phyloP scores from a whole-genome alignment of 228 moss, liverwort and hornwort species.

The Sphagnum fallax region DNA sequence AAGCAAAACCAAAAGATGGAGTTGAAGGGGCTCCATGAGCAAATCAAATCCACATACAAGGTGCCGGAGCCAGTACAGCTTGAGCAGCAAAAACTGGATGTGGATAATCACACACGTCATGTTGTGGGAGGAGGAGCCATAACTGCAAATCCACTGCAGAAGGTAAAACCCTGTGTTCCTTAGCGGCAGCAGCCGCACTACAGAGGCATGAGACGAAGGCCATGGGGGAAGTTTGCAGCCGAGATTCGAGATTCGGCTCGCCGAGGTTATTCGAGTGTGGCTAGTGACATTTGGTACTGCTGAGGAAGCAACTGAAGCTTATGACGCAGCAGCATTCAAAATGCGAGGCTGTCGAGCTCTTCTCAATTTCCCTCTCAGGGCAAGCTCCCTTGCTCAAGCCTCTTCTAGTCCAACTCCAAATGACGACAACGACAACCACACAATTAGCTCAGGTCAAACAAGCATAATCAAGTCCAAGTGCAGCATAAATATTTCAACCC shows the following conservation, averaged over 20 bases:
- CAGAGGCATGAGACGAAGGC: slow-evolving; percentile 50
- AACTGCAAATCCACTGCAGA: neutral
- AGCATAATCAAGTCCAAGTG: no score
- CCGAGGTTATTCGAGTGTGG: slow-evolving; percentile 38
- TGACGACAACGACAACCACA: no score
- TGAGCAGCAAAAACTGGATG: slow-evolving; percentile 6
- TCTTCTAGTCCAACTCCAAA: no score
- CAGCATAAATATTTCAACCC: no score
- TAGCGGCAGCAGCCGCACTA: slow-evolving; percentile 23
- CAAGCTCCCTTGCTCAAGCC: slow-evolving; percentile 14
- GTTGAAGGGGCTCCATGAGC: no score
- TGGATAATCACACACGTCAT: slow-evolving; percentile 6
- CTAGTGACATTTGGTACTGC: slow-evolving; percentile 49
- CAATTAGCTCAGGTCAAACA: no score
- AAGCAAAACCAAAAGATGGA: no score
- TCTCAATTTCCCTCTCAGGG: slow-evolving; percentile 42
- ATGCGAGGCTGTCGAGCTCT: slow-evolving; percentile 53
- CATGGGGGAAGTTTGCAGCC: slow-evolving; percentile 57
- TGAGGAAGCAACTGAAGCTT: slow-evolving; percentile 42
- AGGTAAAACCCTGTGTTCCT: neutral
- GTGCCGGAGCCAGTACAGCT: neutral
- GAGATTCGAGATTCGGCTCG: slow-evolving; percentile 57
- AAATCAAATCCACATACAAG: neutral
- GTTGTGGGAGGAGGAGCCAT: no score
- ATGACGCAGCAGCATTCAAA: slow-evolving; percentile 42